Conservation (phyloP, 2,329 filamentous ascomycete genomes). For the Epichloe festucae region DNA sequence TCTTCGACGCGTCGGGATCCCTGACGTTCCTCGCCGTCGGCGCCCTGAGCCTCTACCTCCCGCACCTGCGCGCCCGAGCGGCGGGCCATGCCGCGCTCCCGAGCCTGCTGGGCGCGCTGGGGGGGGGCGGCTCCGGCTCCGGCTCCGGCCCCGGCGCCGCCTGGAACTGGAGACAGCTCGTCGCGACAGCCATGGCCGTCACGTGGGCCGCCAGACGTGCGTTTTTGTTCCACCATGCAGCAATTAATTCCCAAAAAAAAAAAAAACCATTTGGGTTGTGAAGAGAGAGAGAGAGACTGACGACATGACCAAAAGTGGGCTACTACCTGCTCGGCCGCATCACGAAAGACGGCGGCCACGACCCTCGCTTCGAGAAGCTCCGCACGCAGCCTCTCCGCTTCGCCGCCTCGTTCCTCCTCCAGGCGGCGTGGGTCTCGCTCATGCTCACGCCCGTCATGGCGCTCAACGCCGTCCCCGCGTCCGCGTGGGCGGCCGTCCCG, state of each 20-base stretch:
- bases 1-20: conserved; percentile 56
- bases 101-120: conserved; percentile 4
- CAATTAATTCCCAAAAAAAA: no score
- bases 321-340: conserved; percentile 51
- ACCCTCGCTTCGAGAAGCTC: conserved; percentile 35
- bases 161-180: conserved; percentile 46
- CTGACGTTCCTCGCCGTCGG: conserved; percentile 54
- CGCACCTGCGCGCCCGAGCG: conserved; percentile 40
- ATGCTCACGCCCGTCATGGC: conserved; percentile 52
- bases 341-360: conserved; percentile 44
- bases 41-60: conserved; percentile 47
- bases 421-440: conserved; percentile 57
- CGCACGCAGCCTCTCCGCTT: conserved; percentile 24
- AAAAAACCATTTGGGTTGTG: no score
- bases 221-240: conserved; percentile 11
- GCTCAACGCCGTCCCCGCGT: conserved; percentile 46
- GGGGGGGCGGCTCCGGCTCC: conserved; percentile 5
- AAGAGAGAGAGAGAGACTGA: conserved; percentile 14
- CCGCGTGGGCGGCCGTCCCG: conserved; percentile 34
- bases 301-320: conserved; percentile 30
- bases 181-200: conserved; percentile 24
- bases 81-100: conserved; percentile 28
- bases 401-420: conserved; percentile 30
- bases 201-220: conserved; percentile 50
- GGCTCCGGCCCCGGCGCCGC: conserved; percentile 2